These are phyloP conservation scores for Cyberlindnera americana DNA, from an alignment of 805 yeast genomes.

Conservation along the genomic window DNA sequence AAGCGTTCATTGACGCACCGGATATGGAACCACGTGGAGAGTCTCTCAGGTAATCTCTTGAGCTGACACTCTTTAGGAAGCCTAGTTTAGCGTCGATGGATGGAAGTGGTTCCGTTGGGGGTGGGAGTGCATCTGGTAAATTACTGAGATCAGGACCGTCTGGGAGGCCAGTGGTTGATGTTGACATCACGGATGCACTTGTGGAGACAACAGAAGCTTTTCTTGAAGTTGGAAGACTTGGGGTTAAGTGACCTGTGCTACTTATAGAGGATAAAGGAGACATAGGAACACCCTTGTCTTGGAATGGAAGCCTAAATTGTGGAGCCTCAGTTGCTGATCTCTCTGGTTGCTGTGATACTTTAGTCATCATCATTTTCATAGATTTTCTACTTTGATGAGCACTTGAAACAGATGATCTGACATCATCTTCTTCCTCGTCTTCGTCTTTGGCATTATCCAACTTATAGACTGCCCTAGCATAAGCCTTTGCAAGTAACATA, in stretches of 20 bases:
- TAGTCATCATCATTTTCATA: constrained; percentile 22
- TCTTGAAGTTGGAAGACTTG: constrained; percentile 30
- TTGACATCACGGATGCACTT: constrained; percentile 28
- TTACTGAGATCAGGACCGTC: constrained; percentile 28
- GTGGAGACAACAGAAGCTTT: constrained; percentile 37
- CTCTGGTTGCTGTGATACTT: constrained; percentile 13
- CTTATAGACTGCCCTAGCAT: constrained; percentile 47
- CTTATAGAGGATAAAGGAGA: constrained; percentile 16
- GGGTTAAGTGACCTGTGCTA: constrained; percentile 9
- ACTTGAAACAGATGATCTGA: constrained; percentile 17
- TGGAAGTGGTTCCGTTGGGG: constrained; percentile 53
- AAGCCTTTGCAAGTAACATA: constrained; percentile 56
- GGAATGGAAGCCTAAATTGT: constrained; percentile 67
- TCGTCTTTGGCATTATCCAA: constrained; percentile 26
- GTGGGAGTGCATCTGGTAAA: constrained; percentile 54
- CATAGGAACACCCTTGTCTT: constrained; percentile 35
- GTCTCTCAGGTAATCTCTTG: constrained; percentile 23
- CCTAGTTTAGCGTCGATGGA: constrained; percentile 17
- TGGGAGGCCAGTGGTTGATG: constrained; percentile 25
- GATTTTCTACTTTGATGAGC: constrained; percentile 25
- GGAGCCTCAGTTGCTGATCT: constrained; percentile 37
- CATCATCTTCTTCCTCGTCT: constrained; percentile 5
- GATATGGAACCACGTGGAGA: constrained; percentile 51
- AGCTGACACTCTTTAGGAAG: constrained; percentile 9
- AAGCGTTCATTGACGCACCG: constrained; percentile 18